These are phyloP conservation scores for Venturia nashicola DNA, from an alignment of 2,329 filamentous ascomycete genomes.

Conservation along the genomic window DNA sequence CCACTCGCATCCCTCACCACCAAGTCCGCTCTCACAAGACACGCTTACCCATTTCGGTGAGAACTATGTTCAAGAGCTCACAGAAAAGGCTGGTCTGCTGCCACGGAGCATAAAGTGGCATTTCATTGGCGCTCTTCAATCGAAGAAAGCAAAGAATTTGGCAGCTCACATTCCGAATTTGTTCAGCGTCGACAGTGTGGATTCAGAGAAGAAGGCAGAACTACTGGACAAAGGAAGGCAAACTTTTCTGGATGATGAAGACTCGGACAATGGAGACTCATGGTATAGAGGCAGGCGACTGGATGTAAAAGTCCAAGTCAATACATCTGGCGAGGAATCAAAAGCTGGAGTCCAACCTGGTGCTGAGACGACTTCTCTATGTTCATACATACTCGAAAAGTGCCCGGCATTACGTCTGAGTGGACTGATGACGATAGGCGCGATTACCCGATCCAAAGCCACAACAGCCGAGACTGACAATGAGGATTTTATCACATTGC, in stretches of 20 bases:
- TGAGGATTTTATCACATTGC: slow-evolving; percentile 69
- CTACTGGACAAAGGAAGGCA: slow-evolving; percentile 66
- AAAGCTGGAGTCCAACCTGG: slow-evolving; percentile 71
- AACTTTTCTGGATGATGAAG: slow-evolving; percentile 33
- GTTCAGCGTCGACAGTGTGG: slow-evolving; percentile 84
- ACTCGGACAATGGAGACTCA: slow-evolving; percentile 23
- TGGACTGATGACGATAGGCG: slow-evolving; percentile 94
- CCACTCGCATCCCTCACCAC: slow-evolving; percentile 38
- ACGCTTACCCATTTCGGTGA: slow-evolving; percentile 70
- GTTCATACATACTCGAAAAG: slow-evolving; percentile 53
- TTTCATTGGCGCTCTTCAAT: slow-evolving; percentile 90
- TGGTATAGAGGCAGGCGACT: slow-evolving; percentile 33
- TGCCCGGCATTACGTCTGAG: slow-evolving; percentile 64
- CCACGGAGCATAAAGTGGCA: slow-evolving; percentile 78
- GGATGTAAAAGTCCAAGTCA: slow-evolving; percentile 81
- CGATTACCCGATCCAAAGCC: slow-evolving; percentile 72
- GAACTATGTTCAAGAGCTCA: slow-evolving; percentile 76
- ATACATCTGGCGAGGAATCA: slow-evolving; percentile 76
- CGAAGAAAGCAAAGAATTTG: slow-evolving; percentile 81
- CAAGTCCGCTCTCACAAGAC: slow-evolving; percentile 12
- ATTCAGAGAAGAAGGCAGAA: slow-evolving; percentile 75
- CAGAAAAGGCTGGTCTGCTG: slow-evolving; percentile 71
- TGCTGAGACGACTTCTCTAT: slow-evolving; percentile 49
- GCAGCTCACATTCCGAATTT: slow-evolving; percentile 76
- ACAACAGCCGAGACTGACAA: slow-evolving; percentile 68